Base-by-base conservation (phyloP, 192 early-diverging fungal species). In the Martensiomyces pterosporus region DNA sequence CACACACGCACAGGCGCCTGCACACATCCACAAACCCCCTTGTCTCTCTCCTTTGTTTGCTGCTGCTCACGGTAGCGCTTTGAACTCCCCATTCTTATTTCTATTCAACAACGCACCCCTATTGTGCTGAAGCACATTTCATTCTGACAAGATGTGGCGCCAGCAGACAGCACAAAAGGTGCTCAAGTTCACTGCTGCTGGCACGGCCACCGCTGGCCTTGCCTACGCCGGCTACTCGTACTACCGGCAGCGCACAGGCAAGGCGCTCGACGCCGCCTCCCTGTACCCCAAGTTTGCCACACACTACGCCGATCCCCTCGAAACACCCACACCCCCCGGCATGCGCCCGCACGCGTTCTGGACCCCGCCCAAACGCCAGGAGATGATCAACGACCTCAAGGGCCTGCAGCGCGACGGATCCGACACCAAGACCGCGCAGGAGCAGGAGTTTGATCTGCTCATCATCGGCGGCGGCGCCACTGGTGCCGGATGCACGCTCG, bases 381-480 rank as follows among this genome's bases (percentile, higher is more conserved):
- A 87, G 42, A 85, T 90, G 85, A 33, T 88, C 36, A 72, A 80
- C 38, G 67, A 77, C 49, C 82, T 90, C 47, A 78, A 85, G 52
- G 77, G 64, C 24, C 47, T 57, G 14, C 24, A 15, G 15, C 50
- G 55, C 32, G 63, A 61, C 47, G 81, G 76, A 24, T 18, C 51
- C 5, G 52, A 68, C 43, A 35, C 43, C 17, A 76, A 76, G 50
- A 70, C 72, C 0, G 64, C 55, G 17, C 39, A 53, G 6, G 66
- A 63, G 27, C 45, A 46, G 36, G 62, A 75, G 44, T 98, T 86
- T 56, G 94, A 98, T 65, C 53, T 98, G 18, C 70, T 98, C 24
- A 80, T 98, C 43, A 86, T 93, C 34, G 94, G 94, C 57, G 94
- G 91, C 24, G 94, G 94, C 14, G 94, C 94, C n/a, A 94, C 93